Evolutionary conservation across 805 yeast genomes (phyloP), one percentile per base, ranked within the genome.

Genomic region (Vanderwaltozyma yarrowii): DNA sequence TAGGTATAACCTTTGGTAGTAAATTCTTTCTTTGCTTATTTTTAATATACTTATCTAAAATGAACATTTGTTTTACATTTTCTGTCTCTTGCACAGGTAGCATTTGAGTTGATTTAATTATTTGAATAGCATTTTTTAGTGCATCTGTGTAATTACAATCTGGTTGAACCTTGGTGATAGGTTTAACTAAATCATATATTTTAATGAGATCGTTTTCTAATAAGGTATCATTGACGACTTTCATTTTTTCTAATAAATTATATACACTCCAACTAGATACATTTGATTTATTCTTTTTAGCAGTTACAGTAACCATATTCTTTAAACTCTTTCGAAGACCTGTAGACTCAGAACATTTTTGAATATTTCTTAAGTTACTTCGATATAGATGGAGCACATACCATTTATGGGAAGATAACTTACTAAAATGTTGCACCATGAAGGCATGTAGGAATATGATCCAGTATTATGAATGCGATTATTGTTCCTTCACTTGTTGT

Each of bases 371-470:
- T 21, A 61, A 34, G 4, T 57, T 44, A n/a, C 50, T 41, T 8
- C 64, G 47, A 37, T 60, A 63, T 15, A 62, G 43, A 10, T 41
- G 42, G 5, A 57, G 32, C 1, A 63, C 64, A 31, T 57, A 50
- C 5, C 26, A 25, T 33, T 43, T 52, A 35, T 64, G 69, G 2
- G 53, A 41, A 4, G 38, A 38, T 3, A 61, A 37, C 8, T 43
- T 29, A 13, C 50, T 49, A 44, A 64, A 64, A 38, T 58, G 61
- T 7, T 49, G 46, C 20, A 55, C 59, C 64, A 54, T 51, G 13
- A 8, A 24, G 13, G 9, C 27, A 24, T 24, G 11, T 21, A 21
- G 9, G 9, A 21, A 21, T 21, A 21, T 21, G n/a, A n/a, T n/a
- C n/a, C n/a, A n/a, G n/a, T n/a, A n/a, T n/a, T n/a, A n/a, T n/a